phyloP scores from a whole-genome alignment of 2,329 filamentous ascomycete species.

The Talaromyces piceae region DNA sequence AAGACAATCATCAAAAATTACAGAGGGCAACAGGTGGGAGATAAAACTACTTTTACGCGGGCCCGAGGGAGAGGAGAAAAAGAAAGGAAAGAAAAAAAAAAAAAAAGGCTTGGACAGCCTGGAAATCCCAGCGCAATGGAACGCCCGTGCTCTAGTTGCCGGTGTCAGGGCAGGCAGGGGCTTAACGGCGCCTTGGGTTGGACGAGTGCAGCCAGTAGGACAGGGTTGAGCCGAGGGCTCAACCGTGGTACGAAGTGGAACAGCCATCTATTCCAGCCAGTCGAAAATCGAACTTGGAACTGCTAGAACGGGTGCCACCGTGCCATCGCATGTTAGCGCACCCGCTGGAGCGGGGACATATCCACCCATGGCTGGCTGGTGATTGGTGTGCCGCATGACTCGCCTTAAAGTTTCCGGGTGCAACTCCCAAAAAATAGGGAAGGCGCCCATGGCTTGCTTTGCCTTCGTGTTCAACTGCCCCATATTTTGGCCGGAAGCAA shows the following conservation, averaged over 20 bases:
- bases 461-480: background rate
- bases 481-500: background rate
- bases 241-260: background rate
- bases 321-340: conserved; percentile 1
- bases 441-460: background rate
- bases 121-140: conserved; percentile 10
- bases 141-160: conserved; percentile 12
- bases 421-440: conserved; percentile 2
- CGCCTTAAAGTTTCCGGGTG: conserved; percentile 4
- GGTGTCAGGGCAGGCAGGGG: conserved; percentile 11
- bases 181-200: conserved; percentile 5
- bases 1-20: too few relatives aligned
- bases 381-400: background rate
- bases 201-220: background rate
- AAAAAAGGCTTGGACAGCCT: background rate
- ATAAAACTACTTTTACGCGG: background rate
- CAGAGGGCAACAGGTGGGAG: too few relatives aligned
- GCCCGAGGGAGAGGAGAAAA: background rate
- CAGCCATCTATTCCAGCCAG: background rate
- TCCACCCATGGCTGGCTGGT: background rate
- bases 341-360: background rate
- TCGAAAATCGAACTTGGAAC: too few relatives aligned
- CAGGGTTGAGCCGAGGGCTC: background rate
- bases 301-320: background rate
- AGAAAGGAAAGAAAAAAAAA: background rate